Evolutionary conservation across 192 early-diverging fungal species (phyloP), one percentile per base, ranked within the genome.

Genomic region (Phycomyces blakesleeanus): DNA sequence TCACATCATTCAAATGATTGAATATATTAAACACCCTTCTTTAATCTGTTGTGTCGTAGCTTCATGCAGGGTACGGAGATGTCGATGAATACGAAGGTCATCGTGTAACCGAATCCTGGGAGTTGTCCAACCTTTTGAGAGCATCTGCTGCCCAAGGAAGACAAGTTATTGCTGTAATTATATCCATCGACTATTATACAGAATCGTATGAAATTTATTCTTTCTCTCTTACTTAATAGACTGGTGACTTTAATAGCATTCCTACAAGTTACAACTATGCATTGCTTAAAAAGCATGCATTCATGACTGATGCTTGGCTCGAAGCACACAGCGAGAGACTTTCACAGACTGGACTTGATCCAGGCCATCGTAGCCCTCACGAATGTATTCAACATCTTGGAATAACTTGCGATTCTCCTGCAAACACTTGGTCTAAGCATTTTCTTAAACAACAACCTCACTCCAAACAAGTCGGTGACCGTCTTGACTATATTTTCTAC

Each of bases 401-500:
- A n/a, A 67, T 74, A 26, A 85, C 83, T 22, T 80, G 78, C 55
- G 74, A 82, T 41, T 79, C 83, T 3, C 76, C 83, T 9, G n/a
- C 73, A 22, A 82, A 85, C 51, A 63, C 71, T 10, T 85, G 83
- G 83, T 59, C 75, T 11, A 80, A 81, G 21, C 70, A 71, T 27
- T 58, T 59, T 34, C 50, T 68, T 55, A 69, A 79, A 65, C 68
- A 75, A 65, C 53, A 65, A 49, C 20, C 68, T 24, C 18, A 72
- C 44, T 40, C 71, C 34, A 55, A 62, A 42, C 16, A 68, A 56
- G 9, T 49, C 3, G 83, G 83, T 18, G 72, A 79, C 24, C 72
- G 83, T 0, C 64, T 85, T 10, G 83, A 85, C 27, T 85, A 81
- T 55, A 66, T 84, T 11, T 81, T 84, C 59, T 81, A 71, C 56